Base-by-base conservation (phyloP, 1,284 basidiomycete species). In the Leccinum fallax region DNA sequence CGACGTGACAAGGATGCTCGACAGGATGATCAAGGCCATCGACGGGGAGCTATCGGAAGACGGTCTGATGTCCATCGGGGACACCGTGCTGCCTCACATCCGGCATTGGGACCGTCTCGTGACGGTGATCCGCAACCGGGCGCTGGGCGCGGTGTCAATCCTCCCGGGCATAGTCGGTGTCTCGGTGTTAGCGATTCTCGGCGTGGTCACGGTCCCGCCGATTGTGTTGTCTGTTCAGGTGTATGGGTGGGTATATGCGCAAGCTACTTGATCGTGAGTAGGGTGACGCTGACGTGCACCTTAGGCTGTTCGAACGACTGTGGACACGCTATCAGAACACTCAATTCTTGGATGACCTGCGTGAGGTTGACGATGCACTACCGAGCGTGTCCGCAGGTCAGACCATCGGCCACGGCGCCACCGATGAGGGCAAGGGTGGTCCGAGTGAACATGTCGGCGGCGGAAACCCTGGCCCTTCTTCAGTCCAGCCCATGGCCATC, bases 11-110 rank as follows among this genome's bases (percentile, higher is more conserved):
- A 38, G 55, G 3, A 66, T 64, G 61, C 57, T 75, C 1, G 68
- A 72, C 24, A 74, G 69, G 52, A 59, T 75, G 70, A 66, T 72
- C 58, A 63, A 60, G 21, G 58, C 64, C 0, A 36, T 73, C 28
- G 71, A 72, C 10, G 67, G 53, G 21, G 70, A 70, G 21, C 19
- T 69, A 4, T 65, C 52, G 1, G 64, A 67, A 43, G 68, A 74
- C 3, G 62, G 62, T 24, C 60, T 72, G 28, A 62, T 70, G 59
- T 63, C 65, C 3, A 55, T 68, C 2, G 67, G 63, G 3, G 69
- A 68, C 7, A 7, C 59, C 1, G 24, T 71, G 10, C 49, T 62
- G 8, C 69, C 69, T 0, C 67, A 67, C 11, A 61, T 71, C 28
- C 53, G 11, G 4, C 53, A 54, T 24, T 54, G 53, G 53, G 4